Evolutionary conservation across 306 rosid species (phyloP).

Genomic region (Begonia fuchsioides): DNA sequence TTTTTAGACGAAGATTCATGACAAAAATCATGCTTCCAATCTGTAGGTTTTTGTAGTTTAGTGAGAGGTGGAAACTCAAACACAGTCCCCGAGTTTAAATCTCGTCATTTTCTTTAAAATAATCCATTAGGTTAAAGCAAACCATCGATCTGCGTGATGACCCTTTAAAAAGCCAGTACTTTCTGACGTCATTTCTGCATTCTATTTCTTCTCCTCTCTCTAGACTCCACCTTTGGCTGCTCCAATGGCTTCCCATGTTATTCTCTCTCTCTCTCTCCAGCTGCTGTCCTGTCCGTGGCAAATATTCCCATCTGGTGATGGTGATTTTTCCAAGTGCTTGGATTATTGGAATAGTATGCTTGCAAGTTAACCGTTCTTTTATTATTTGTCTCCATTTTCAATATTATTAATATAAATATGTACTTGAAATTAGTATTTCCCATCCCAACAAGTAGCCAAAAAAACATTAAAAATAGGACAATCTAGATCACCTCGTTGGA

Average conservation of each 20-base stretch:
- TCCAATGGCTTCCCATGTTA: no score
- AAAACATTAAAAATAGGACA: no score
- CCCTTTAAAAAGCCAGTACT: slow-evolving; percentile 35
- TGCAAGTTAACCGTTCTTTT: slow-evolving; percentile 31
- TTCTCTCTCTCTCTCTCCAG: slow-evolving; percentile 11
- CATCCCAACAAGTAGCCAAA: no score
- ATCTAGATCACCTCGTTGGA: no score
- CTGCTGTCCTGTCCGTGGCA: slow-evolving; percentile 8
- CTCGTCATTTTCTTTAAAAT: slow-evolving; percentile 24
- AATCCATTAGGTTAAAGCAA: slow-evolving; percentile 29
- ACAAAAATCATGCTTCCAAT: slow-evolving; percentile 18
- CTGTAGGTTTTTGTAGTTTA: slow-evolving; percentile 71
- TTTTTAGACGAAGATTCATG: no score
- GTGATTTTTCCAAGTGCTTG: slow-evolving; percentile 68
- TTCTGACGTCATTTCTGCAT: slow-evolving; percentile 11
- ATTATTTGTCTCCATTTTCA: no score
- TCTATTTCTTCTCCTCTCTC: slow-evolving; percentile 37
- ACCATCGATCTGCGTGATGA: slow-evolving; percentile 70
- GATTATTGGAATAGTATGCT: slow-evolving; percentile 63
- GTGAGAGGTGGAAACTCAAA: slow-evolving; percentile 35
- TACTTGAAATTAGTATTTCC: no score
- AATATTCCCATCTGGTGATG: slow-evolving; percentile 11
- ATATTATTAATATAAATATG: no score
- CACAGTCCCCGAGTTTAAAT: slow-evolving; percentile 64
- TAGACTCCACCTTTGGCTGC: slow-evolving; percentile 1